These are phyloP conservation scores for Russula sp. DNA, from an alignment of 768 basidiomycete species.

Conservation along the genomic window DNA sequence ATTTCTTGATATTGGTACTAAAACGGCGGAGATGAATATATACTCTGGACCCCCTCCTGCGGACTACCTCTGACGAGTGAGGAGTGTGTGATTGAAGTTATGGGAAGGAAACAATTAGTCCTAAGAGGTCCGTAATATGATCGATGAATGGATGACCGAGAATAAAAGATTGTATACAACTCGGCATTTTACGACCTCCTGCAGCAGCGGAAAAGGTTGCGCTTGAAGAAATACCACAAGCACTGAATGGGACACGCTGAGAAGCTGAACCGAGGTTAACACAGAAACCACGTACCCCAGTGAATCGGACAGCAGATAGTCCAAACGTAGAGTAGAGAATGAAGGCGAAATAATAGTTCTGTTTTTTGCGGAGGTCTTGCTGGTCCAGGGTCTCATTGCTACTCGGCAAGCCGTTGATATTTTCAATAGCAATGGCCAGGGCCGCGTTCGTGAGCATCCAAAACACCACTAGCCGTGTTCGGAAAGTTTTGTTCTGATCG, in stretches of 20 bases:
- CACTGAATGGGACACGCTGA: constrained; percentile 42
- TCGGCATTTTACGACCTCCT: constrained; percentile 50
- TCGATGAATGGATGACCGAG: constrained; percentile 1
- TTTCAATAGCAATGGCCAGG: constrained; percentile 71
- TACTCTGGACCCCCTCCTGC: neutral
- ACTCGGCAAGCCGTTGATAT: constrained; percentile 56
- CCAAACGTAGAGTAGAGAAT: constrained; percentile 78
- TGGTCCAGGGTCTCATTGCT: constrained; percentile 37
- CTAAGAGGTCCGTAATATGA: constrained; percentile 3
- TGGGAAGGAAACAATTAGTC: constrained; percentile 1
- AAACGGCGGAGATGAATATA: constrained; percentile 7
- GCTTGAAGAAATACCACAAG: constrained; percentile 74
- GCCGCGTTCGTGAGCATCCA: constrained; percentile 76
- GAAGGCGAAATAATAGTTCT: constrained; percentile 65
- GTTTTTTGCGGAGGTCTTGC: constrained; percentile 34
- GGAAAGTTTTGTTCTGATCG: constrained; percentile 89
- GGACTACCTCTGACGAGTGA: neutral
- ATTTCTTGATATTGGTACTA: constrained; percentile 1
- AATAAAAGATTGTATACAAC: constrained; percentile 13
- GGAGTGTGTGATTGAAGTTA: neutral
- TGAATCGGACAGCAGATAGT: constrained; percentile 65
- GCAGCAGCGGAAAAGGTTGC: constrained; percentile 79
- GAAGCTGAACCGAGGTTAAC: neutral
- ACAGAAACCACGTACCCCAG: constrained; percentile 50
- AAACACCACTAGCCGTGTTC: constrained; percentile 74